Evolutionary conservation across 768 basidiomycete genomes (phyloP).

Genomic region (Agaricus sinodeliciosus): DNA sequence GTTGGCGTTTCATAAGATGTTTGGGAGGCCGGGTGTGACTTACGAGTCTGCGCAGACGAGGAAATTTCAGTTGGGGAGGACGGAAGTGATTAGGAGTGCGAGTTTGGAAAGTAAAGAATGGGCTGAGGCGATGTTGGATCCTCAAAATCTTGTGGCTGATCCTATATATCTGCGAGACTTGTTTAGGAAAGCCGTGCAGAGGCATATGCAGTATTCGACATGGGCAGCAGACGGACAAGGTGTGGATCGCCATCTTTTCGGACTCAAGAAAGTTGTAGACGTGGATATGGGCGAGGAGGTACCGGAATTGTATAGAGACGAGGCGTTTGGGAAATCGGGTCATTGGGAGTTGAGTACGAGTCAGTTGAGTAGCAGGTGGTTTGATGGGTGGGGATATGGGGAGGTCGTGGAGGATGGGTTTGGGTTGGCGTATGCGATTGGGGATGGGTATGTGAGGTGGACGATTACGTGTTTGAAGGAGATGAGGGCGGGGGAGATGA

Average conservation of each 20-base stretch:
- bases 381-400: constrained; percentile 97
- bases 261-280: constrained; percentile 71
- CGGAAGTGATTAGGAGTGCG: constrained; percentile 89
- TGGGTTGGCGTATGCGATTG: constrained; percentile 88
- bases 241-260: constrained; percentile 94
- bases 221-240: constrained; percentile 95
- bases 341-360: constrained; percentile 96
- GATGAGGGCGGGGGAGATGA: constrained; percentile 44
- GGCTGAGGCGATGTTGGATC: constrained; percentile 83
- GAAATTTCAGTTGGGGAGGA: constrained; percentile 84
- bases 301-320: constrained; percentile 72
- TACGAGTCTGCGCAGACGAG: constrained; percentile 96
- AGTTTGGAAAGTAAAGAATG: constrained; percentile 80
- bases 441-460: constrained; percentile 80
- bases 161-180: constrained; percentile 47
- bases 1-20: constrained; percentile 89
- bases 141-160: constrained; percentile 20
- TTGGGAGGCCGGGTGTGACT: constrained; percentile 64
- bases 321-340: constrained; percentile 56
- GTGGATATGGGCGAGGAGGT: constrained; percentile 56
- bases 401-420: constrained; percentile 94
- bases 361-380: constrained; percentile 71
- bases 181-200: constrained; percentile 68
- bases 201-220: constrained; percentile 81
- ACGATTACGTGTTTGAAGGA: constrained; percentile 71